phyloP scores from a whole-genome alignment of 345 rosid genomes.

The Firmiana major region DNA sequence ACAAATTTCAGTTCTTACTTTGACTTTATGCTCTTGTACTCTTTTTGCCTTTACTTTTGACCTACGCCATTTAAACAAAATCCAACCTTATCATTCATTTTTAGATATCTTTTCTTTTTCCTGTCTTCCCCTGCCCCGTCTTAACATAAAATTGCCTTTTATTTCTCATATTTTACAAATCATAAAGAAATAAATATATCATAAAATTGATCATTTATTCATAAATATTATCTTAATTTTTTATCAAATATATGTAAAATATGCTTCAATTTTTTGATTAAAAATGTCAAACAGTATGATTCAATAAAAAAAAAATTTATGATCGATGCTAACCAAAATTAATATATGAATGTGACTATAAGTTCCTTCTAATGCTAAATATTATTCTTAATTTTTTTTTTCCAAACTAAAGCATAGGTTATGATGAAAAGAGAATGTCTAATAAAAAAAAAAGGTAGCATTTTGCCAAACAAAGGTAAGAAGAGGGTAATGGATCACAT shows the following conservation, averaged over 20 bases:
- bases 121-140: not conserved
- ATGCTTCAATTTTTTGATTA: too few relatives aligned
- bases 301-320: too few relatives aligned
- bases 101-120: not conserved
- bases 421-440: not conserved
- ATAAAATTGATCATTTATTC: too few relatives aligned
- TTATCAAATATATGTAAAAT: too few relatives aligned
- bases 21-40: slow-evolving; percentile 19
- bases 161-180: not conserved
- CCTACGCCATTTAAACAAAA: slow-evolving; percentile 5
- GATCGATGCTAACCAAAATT: not conserved
- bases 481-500: not conserved
- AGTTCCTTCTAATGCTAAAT: not conserved
- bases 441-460: too few relatives aligned
- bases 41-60: slow-evolving; percentile 28
- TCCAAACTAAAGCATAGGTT: not conserved
- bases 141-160: not conserved
- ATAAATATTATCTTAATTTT: too few relatives aligned
- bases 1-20: slow-evolving; percentile 26
- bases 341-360: not conserved
- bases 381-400: not conserved
- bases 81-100: not conserved
- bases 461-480: not conserved
- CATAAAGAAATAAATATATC: too few relatives aligned
- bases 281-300: too few relatives aligned